Evolutionary conservation across 495 filamentous ascomycete genomes (phyloP).

Genomic region (Tuber umbilicatum): DNA sequence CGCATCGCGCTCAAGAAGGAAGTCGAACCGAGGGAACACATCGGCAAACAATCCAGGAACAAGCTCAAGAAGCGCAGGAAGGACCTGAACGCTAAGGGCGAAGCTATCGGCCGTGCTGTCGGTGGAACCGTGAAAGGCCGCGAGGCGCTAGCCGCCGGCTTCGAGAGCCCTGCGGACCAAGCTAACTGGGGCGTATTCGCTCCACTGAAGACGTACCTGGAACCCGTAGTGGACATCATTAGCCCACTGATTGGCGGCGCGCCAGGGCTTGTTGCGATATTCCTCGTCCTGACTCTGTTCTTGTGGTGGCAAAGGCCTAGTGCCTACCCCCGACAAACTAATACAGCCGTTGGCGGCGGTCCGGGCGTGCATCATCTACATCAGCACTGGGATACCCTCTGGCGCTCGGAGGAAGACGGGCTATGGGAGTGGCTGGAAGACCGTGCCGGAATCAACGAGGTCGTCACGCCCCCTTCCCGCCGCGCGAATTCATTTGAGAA

Average conservation of each 20-base stretch:
- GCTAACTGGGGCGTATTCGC: conserved; percentile 75
- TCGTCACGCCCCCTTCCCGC: conserved; percentile 34
- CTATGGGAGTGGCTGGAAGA: conserved; percentile 97
- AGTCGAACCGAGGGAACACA: conserved; percentile 52
- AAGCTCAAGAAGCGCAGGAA: conserved; percentile 56
- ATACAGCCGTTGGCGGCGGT: conserved; percentile 33
- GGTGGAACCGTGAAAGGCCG: conserved; percentile 45
- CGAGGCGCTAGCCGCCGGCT: conserved; percentile 47
- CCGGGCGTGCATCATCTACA: conserved; percentile 52
- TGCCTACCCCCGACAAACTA: conserved; percentile 34
- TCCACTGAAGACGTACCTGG: conserved; percentile 61
- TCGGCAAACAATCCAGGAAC: conserved; percentile 41
- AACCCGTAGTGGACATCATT: conserved; percentile 64
- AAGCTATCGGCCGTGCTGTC: conserved; percentile 24
- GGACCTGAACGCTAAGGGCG: conserved; percentile 46
- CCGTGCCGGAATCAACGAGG: conserved; percentile 58
- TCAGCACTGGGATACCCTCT: conserved; percentile 87
- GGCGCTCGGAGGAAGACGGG: conserved; percentile 81
- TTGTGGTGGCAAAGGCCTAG: conserved; percentile 36
- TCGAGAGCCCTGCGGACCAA: conserved; percentile 43
- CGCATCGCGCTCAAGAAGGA: conserved; percentile 64
- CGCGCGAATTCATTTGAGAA: conserved; percentile 46
- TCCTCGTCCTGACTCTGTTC: conserved; percentile 52
- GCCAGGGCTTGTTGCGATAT: conserved; percentile 53
- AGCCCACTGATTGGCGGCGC: conserved; percentile 65